Evolutionary conservation across 768 basidiomycete species (phyloP).

Genomic region (Podaxis carcinomalis): DNA sequence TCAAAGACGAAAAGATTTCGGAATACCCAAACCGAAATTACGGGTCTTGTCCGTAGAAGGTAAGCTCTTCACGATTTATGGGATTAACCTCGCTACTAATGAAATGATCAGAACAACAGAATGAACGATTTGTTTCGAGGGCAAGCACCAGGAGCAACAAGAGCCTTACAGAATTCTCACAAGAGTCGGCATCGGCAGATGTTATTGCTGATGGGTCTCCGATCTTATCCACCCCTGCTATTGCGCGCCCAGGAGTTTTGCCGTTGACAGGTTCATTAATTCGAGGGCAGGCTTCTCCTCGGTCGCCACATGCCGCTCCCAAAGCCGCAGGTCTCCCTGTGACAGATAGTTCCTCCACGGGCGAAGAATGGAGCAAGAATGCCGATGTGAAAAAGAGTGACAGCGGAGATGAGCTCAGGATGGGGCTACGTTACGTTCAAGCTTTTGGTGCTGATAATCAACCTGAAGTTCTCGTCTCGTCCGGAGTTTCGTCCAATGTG

Average conservation of each 20-base stretch:
- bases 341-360: conserved; percentile 18
- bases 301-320: conserved; percentile 15
- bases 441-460: conserved; percentile 54
- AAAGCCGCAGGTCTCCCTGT: conserved; percentile 18
- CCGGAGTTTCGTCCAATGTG: conserved; percentile 33
- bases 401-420: conserved; percentile 60
- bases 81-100: not conserved
- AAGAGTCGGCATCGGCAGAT: conserved; percentile 13
- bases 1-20: conserved; percentile 64
- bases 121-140: conserved; percentile 31
- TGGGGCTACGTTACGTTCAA: conserved; percentile 69
- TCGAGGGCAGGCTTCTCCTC: conserved; percentile 53
- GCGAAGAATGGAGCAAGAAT: conserved; percentile 40
- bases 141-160: conserved; percentile 21
- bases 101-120: not conserved
- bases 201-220: conserved; percentile 27
- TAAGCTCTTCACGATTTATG: conserved; percentile 15
- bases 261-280: conserved; percentile 69
- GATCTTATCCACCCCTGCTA: conserved; percentile 22
- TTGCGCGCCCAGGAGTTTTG: conserved; percentile 55
- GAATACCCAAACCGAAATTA: conserved; percentile 46
- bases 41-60: conserved; percentile 37
- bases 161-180: conserved; percentile 7
- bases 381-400: conserved; percentile 29
- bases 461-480: conserved; percentile 18